Evolutionary conservation across 2,329 filamentous ascomycete species (phyloP).

Genomic region (Alternaria conjuncta): DNA sequence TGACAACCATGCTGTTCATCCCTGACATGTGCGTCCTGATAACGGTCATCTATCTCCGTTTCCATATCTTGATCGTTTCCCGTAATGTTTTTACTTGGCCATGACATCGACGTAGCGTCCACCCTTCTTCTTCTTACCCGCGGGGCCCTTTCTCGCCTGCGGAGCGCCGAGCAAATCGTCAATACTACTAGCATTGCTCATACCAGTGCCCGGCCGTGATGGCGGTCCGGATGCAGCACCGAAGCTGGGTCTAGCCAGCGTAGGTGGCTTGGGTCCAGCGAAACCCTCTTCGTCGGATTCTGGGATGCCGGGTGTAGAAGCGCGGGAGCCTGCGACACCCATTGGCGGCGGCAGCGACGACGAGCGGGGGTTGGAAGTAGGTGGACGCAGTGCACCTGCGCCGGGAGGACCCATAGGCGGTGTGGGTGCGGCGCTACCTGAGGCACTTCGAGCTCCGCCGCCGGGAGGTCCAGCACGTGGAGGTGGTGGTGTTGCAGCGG

Average conservation of each 20-base stretch:
- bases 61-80: background rate
- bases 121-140: constrained; percentile 73
- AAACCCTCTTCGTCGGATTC: constrained; percentile 37
- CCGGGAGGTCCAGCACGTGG: constrained; percentile 64
- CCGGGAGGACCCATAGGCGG: constrained; percentile 20
- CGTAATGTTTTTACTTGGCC: constrained; percentile 2
- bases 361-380: constrained; percentile 33
- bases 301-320: constrained; percentile 42
- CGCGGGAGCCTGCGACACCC: constrained; percentile 31
- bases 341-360: constrained; percentile 48
- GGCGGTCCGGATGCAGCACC: constrained; percentile 41
- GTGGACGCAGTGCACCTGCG: constrained; percentile 21
- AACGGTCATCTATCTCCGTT: background rate
- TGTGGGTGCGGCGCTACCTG: constrained; percentile 49
- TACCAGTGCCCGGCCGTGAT: constrained; percentile 70
- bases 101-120: constrained; percentile 91
- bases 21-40: background rate
- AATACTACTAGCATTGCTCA: constrained; percentile 93
- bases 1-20: background rate
- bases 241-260: constrained; percentile 32
- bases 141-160: constrained; percentile 67
- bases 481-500: constrained; percentile 74
- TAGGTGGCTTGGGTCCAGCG: constrained; percentile 25
- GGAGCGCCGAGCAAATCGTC: constrained; percentile 87
- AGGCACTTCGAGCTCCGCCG: constrained; percentile 54